These are phyloP conservation scores for Erigeron canadensis DNA, from an alignment of 129 eudicot genomes.

Conservation along the genomic window DNA sequence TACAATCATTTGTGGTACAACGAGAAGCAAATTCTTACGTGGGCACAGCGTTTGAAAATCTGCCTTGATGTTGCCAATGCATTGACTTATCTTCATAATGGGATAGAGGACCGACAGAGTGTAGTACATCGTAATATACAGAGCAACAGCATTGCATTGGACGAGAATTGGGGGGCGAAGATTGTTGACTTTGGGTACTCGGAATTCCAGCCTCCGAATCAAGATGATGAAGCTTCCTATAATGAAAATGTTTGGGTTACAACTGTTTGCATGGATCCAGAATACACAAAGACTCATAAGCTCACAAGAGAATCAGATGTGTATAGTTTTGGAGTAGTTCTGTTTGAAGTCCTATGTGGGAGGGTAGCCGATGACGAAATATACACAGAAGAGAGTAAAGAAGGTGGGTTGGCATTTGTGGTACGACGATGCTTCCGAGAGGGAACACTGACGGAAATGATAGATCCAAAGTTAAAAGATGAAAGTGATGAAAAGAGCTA, in stretches of 20 bases:
- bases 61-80: no score
- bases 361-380: not conserved
- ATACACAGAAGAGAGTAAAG: not conserved
- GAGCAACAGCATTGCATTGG: not conserved
- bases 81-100: no score
- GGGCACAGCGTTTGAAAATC: not conserved
- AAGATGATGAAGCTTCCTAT: not conserved
- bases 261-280: not conserved
- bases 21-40: not conserved
- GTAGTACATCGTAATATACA: not conserved
- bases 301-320: not conserved
- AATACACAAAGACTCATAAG: not conserved
- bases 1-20: not conserved
- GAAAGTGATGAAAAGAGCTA: not conserved
- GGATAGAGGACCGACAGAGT: not conserved
- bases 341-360: not conserved
- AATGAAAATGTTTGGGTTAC: no score
- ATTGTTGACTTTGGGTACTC: not conserved
- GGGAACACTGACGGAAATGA: not conserved
- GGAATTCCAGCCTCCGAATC: no score
- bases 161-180: not conserved
- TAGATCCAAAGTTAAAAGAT: not conserved
- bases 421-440: not conserved
- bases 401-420: not conserved
- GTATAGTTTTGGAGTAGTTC: not conserved